Evolutionary conservation across 129 eudicot species (phyloP), one percentile per base, ranked within the genome.

Genomic region (Gnaphalium uliginosum): DNA sequence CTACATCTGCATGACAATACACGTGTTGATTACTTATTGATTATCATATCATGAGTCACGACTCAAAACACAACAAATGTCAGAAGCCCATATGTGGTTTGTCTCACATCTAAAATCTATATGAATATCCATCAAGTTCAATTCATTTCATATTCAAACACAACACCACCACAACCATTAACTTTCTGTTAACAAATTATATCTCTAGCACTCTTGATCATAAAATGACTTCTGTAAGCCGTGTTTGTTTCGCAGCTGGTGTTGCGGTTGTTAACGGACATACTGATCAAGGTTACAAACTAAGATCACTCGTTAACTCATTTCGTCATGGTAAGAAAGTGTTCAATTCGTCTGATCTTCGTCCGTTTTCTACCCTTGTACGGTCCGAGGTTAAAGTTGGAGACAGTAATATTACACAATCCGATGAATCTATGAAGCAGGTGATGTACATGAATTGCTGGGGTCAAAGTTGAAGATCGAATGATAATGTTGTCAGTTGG

Each of bases 261-360:
- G 8, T 33, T 6, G 8, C 39, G 5, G 39, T 33, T 33, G 8
- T 33, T 5, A 33, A 33, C 8, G 65, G 75, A 76, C 81, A 77
- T 84, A 50, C 82, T 23, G 87, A 82, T 37, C 85, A 86, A 64
- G 82, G 84, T 35, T 82, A 22, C 33, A 83, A 76, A 54, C 71
- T 80, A 18, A 80, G 71, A 76, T 80, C 83, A 15, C 81, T 81
- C 58, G 51, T 73, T 19, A 76, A 68, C 10, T 72, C 82, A 15
- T 67, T 86, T 39, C 72, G 76, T 7, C 85, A 79, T 41, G 82
- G 63, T 1, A 24, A n/a, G 9, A 57, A 57, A 5, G 29, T 57
- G 63, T 39, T 25, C 10, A 13, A 15, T 25, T 62, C 43, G 1
- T 22, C 57, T n/a, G 48, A 48, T 17, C 19, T 57, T 4, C 63